Conservation (phyloP, 2,329 filamentous ascomycete species). For the Aurifilum marmelostoma region DNA sequence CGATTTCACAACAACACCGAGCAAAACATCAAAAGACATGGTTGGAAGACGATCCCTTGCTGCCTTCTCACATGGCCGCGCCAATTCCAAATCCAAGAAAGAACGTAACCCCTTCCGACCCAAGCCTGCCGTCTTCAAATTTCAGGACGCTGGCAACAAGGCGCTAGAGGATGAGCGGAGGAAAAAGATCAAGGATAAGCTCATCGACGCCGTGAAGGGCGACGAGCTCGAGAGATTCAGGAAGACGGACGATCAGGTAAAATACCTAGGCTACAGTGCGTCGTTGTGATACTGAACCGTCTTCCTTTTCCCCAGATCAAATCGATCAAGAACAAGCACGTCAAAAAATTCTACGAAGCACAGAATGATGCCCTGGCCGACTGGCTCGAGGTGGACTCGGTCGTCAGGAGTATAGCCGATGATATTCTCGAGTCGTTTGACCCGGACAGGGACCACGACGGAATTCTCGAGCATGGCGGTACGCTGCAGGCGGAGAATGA, state of each 20-base stretch:
- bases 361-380: conserved; percentile 56
- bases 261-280: no score
- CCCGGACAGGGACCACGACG: conserved; percentile 60
- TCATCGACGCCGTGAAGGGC: conserved; percentile 50
- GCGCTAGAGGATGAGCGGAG: conserved; percentile 49
- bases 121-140: conserved; percentile 36
- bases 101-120: conserved; percentile 17
- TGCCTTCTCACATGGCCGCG: conserved; percentile 14
- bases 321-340: conserved; percentile 53
- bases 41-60: conserved; percentile 25
- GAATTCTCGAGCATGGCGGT: conserved; percentile 55
- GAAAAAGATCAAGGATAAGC: conserved; percentile 51
- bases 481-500: conserved; percentile 52
- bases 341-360: conserved; percentile 57
- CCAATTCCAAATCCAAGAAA: conserved; percentile 3
- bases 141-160: conserved; percentile 51
- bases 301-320: conserved; percentile 46
- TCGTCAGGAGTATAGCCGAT: conserved; percentile 56
- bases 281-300: not conserved
- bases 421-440: conserved; percentile 64
- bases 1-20: not conserved
- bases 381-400: conserved; percentile 58
- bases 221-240: conserved; percentile 52
- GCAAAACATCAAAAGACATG: conserved; percentile 11
- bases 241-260: conserved; percentile 48